Conservation (phyloP, 441 rosid species). For the Raphanus hybrid region DNA sequence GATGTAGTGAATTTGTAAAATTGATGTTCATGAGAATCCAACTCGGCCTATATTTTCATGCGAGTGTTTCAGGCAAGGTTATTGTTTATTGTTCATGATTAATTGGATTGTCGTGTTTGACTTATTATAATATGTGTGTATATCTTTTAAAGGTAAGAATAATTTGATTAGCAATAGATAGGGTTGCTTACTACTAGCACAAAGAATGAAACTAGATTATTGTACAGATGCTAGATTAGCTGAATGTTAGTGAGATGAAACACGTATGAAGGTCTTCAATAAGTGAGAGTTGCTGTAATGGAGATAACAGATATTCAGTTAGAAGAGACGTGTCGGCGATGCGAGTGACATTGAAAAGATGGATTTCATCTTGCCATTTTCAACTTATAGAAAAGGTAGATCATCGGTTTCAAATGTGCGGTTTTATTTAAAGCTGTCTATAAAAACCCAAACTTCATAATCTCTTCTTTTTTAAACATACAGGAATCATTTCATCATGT, state of each 20-base stretch:
- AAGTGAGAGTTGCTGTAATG: neutral
- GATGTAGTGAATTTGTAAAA: neutral
- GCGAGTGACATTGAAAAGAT: neutral
- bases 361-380: neutral
- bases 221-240: conserved; percentile 9
- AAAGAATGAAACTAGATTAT: neutral
- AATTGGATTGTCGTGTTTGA: neutral
- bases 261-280: neutral
- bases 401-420: neutral
- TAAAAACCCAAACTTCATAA: neutral
- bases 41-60: neutral
- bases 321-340: neutral
- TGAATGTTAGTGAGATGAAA: neutral
- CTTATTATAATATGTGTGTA: conserved; percentile 1
- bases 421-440: neutral
- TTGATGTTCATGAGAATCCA: neutral
- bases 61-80: conserved; percentile 1
- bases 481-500: neutral
- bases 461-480: neutral
- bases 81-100: neutral
- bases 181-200: neutral
- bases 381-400: neutral
- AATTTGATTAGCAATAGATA: neutral
- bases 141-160: neutral
- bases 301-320: neutral